Percentiles rank a stretch among this genome's conserved stretches.
Conservation (phyloP, 2,329 filamentous ascomycete genomes). For the Penicillium rolfsii region DNA sequence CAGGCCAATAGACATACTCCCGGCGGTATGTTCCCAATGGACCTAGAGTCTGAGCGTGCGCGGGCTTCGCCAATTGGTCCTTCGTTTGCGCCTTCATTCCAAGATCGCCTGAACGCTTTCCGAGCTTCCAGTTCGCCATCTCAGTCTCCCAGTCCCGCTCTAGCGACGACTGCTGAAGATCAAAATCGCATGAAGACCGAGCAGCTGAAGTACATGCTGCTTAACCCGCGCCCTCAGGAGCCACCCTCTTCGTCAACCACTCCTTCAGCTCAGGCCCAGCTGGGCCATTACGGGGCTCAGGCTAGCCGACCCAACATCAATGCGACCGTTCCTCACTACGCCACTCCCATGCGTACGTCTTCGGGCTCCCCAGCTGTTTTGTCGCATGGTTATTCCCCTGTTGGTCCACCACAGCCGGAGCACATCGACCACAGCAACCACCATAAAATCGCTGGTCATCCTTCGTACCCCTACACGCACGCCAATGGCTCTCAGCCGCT, state of each 20-base stretch:
- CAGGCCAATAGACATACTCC: conserved; percentile 50
- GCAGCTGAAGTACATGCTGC: conserved; percentile 50
- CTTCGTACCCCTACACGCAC: conserved; percentile 30
- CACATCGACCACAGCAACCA: background rate
- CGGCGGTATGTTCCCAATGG: conserved; percentile 66
- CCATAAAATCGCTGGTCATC: conserved; percentile 24
- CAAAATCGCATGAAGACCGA: conserved; percentile 49
- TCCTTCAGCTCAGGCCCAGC: conserved; percentile 28
- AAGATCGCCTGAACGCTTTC: conserved; percentile 51
- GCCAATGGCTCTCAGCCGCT: conserved; percentile 28
- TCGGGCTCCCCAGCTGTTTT: conserved; percentile 40
- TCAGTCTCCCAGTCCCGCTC: conserved; percentile 21
- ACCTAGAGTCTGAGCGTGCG: conserved; percentile 62
- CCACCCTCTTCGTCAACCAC: conserved; percentile 36
- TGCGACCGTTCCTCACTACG: conserved; percentile 35
- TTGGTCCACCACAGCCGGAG: conserved; percentile 22
- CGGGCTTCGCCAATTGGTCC: conserved; percentile 62
- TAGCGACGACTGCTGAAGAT: conserved; percentile 41
- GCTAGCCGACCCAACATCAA: conserved; percentile 20
- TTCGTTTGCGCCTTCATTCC: conserved; percentile 65
- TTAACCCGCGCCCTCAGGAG: conserved; percentile 47
- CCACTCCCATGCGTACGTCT: conserved; percentile 36
- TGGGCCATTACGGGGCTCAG: conserved; percentile 21
- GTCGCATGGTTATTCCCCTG: conserved; percentile 21
- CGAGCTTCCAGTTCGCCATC: conserved; percentile 38